A percentile compares a stretch with the other conserved stretches of the same genome.
Evolutionary conservation across 106 monocot genomes (phyloP).

Genomic region (Platanthera guangdongensis): DNA sequence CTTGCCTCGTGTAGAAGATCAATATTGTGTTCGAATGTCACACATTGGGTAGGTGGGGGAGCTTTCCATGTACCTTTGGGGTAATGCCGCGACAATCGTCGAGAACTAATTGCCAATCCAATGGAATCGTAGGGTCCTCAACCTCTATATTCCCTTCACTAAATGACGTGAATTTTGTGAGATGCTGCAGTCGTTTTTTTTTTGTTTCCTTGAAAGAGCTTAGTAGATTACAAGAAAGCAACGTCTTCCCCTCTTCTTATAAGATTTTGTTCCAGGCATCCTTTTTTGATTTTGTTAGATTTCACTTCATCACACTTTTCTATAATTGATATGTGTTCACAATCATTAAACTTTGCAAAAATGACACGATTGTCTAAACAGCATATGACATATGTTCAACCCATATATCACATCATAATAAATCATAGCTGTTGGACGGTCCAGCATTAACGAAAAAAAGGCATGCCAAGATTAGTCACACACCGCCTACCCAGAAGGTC

Average conservation of each 20-base stretch:
- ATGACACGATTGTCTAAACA: not conserved
- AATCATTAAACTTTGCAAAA: not conserved
- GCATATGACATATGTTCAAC: not conserved
- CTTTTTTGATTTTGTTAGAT: not conserved
- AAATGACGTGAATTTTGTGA: too few species aligned
- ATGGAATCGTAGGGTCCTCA: not conserved
- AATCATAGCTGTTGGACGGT: too few species aligned
- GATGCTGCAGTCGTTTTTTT: too few species aligned
- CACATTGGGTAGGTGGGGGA: not conserved
- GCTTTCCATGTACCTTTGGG: not conserved
- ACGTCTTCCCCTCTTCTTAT: not conserved
- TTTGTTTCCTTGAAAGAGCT: not conserved
- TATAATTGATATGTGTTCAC: not conserved
- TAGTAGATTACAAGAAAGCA: not conserved
- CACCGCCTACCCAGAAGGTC: too few species aligned
- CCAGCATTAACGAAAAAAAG: too few species aligned
- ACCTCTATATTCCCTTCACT: not conserved
- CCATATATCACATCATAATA: not conserved
- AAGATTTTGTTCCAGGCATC: not conserved
- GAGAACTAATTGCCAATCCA: not conserved
- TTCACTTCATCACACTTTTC: not conserved
- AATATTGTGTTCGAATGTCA: not conserved
- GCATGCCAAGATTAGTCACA: too few species aligned
- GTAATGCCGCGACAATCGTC: not conserved
- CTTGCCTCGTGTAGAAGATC: not conserved